Conservation (phyloP, 768 basidiomycete genomes). For the Trametes cinnabarina region DNA sequence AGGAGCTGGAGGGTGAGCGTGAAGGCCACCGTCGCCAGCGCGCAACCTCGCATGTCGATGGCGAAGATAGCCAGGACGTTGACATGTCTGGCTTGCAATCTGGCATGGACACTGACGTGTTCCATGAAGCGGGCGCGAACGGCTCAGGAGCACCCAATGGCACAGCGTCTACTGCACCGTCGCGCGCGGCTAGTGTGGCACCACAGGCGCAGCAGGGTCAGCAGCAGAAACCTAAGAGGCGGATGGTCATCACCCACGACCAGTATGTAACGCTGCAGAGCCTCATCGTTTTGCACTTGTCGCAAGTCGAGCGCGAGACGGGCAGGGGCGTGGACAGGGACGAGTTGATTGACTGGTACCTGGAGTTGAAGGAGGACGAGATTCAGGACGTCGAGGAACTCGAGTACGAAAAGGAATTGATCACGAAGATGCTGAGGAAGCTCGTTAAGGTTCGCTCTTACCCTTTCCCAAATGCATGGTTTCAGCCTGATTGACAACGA, state of each 20-base stretch:
- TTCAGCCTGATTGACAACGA: neutral
- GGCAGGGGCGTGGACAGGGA: slow-evolving; percentile 81
- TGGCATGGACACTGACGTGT: slow-evolving; percentile 45
- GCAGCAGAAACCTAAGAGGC: slow-evolving; percentile 49
- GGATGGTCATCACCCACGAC: slow-evolving; percentile 95
- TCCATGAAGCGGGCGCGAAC: slow-evolving; percentile 24
- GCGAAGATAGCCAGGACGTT: slow-evolving; percentile 54
- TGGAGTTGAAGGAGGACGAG: slow-evolving; percentile 84
- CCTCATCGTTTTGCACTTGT: slow-evolving; percentile 80
- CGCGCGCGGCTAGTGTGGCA: slow-evolving; percentile 24
- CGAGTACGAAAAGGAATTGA: slow-evolving; percentile 87
- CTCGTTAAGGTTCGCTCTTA: slow-evolving; percentile 73
- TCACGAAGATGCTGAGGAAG: slow-evolving; percentile 85
- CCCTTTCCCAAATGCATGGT: neutral
- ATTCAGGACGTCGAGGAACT: slow-evolving; percentile 82
- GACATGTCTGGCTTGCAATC: slow-evolving; percentile 63
- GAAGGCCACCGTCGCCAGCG: slow-evolving; percentile 36
- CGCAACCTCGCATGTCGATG: slow-evolving; percentile 29
- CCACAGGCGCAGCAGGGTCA: slow-evolving; percentile 15
- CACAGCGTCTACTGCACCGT: slow-evolving; percentile 21
- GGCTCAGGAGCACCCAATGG: slow-evolving; percentile 32
- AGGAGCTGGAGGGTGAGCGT: slow-evolving; percentile 64
- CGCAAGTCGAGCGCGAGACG: slow-evolving; percentile 70
- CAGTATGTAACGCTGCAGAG: slow-evolving; percentile 89
- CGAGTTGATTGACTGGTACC: slow-evolving; percentile 95